Base-by-base conservation (phyloP, 768 basidiomycete genomes). In the Lentinus brumalis region DNA sequence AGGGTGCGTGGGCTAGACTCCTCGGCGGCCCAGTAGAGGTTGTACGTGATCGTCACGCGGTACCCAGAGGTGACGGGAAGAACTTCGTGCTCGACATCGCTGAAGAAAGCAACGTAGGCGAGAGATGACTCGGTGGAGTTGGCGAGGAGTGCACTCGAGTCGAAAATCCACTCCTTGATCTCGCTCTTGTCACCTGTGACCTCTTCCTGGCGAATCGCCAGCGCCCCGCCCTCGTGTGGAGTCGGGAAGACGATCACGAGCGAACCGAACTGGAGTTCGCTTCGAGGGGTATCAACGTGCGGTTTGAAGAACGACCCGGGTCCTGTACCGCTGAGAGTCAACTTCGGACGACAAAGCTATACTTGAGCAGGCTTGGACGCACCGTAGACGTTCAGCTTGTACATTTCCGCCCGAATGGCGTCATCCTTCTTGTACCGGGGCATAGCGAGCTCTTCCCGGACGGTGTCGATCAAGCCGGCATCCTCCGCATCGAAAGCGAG, bases 161-260 rank as follows among this genome's bases (percentile, higher is more conserved):
- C 77, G 39, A 78, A 31, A 3, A 26, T 55, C 49, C 49, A 61
- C 29, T 60, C 53, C 29, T 42, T 10, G 15, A 5, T 11, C 14
- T 5, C 14, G 5, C 29, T 31, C 10, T 50, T 50, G 4, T 14
- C 12, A 26, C 5, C 26, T 15, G 8, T 5, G 6, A 2, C 15
- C 18, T 29, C 12, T 5, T 29, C 10, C n/a, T 62, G 55, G 12
- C 62, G 61, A 4, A 85, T 68, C 2, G 73, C 54, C 10, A 82
- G 73, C 21, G 69, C 64, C 3, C 83, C 83, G 1, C 82, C 82
- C 57, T 79, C 71, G 60, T 84, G 78, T 0, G 59, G 29, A 3
- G 78, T 78, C n/a, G 83, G 82, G 50, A 83, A 76, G 29, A 79
- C 51, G 49, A 84, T 62, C 1, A 84, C 77, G 5, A 86, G 73